phyloP scores from a whole-genome alignment of 257 asterid genomes.

The Apocynum venetum region DNA sequence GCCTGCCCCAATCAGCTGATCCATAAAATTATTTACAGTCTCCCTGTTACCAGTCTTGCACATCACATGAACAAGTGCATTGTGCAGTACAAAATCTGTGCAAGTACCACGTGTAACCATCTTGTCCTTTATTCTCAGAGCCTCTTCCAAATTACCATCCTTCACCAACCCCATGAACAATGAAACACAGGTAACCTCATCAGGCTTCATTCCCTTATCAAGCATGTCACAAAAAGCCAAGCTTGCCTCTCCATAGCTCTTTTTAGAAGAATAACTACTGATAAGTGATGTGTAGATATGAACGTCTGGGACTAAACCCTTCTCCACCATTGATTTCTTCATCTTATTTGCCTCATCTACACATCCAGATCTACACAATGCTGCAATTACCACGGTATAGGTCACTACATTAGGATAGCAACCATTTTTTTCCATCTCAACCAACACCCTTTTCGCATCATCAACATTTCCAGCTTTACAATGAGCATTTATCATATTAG shows the following conservation, averaged over 20 bases:
- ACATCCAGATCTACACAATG: constrained; percentile 14
- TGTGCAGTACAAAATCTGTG: background rate
- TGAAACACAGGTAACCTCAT: constrained; percentile 7
- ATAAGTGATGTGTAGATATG: constrained; percentile 17
- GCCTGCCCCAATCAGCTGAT: constrained; percentile 16
- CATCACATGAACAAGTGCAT: constrained; percentile 14
- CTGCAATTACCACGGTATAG: constrained; percentile 16
- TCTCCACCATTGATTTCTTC: constrained; percentile 13
- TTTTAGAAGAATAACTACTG: constrained; percentile 15
- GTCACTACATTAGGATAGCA: constrained; percentile 9
- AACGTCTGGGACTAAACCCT: constrained; percentile 16
- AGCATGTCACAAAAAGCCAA: constrained; percentile 23
- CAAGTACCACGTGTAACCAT: constrained; percentile 9
- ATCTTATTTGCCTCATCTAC: constrained; percentile 24
- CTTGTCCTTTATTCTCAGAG: constrained; percentile 7
- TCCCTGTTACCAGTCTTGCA: constrained; percentile 22
- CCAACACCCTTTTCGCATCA: constrained; percentile 15
- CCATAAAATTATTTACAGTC: constrained; percentile 9
- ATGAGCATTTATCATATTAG: constrained; percentile 14
- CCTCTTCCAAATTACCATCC: constrained; percentile 12
- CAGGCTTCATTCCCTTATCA: constrained; percentile 21
- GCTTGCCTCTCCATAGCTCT: constrained; percentile 18
- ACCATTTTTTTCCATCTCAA: constrained; percentile 21
- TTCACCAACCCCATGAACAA: constrained; percentile 14
- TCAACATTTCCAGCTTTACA: constrained; percentile 14